These are phyloP conservation scores for Ophiostoma fasciatum DNA, from an alignment of 2,329 filamentous ascomycete species.

Conservation along the genomic window DNA sequence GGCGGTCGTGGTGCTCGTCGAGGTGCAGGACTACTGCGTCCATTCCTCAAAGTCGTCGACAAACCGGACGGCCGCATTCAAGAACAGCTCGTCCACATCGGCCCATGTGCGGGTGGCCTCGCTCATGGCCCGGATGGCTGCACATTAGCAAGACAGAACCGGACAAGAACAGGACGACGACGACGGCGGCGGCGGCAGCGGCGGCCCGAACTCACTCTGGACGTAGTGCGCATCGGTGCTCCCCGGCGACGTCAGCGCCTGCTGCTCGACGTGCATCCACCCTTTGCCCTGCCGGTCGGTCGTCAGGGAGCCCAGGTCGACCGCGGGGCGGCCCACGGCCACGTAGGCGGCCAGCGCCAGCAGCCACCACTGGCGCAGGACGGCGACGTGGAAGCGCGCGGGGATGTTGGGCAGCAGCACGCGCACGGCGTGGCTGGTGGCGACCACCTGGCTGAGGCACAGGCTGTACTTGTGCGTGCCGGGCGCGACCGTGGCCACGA, in stretches of 20 bases:
- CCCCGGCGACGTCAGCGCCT: slow-evolving; percentile 53
- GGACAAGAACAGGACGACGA: neutral
- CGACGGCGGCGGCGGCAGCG: too few relatives aligned
- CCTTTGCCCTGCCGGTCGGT: slow-evolving; percentile 47
- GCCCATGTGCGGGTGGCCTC: slow-evolving; percentile 64
- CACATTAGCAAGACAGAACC: neutral
- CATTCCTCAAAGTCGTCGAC: slow-evolving; percentile 60
- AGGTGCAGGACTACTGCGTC: too few relatives aligned
- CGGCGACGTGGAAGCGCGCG: slow-evolving; percentile 50
- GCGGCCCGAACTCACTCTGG: slow-evolving; percentile 44
- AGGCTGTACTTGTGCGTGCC: slow-evolving; percentile 61
- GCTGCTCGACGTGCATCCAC: slow-evolving; percentile 64
- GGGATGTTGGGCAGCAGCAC: slow-evolving; percentile 69
- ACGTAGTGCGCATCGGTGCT: slow-evolving; percentile 70
- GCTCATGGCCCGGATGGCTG: slow-evolving; percentile 57
- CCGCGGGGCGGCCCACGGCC: slow-evolving; percentile 53
- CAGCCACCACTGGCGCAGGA: slow-evolving; percentile 85
- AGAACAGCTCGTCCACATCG: slow-evolving; percentile 49
- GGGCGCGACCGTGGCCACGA: slow-evolving; percentile 44
- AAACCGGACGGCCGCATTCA: slow-evolving; percentile 56
- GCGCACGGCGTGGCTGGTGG: slow-evolving; percentile 76
- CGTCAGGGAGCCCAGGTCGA: slow-evolving; percentile 51
- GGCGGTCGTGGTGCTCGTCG: too few relatives aligned
- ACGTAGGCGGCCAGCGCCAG: slow-evolving; percentile 68
- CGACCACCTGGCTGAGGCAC: slow-evolving; percentile 64